Evolutionary conservation across 1,284 basidiomycete genomes (phyloP).

Genomic region (Puccinia horiana): DNA sequence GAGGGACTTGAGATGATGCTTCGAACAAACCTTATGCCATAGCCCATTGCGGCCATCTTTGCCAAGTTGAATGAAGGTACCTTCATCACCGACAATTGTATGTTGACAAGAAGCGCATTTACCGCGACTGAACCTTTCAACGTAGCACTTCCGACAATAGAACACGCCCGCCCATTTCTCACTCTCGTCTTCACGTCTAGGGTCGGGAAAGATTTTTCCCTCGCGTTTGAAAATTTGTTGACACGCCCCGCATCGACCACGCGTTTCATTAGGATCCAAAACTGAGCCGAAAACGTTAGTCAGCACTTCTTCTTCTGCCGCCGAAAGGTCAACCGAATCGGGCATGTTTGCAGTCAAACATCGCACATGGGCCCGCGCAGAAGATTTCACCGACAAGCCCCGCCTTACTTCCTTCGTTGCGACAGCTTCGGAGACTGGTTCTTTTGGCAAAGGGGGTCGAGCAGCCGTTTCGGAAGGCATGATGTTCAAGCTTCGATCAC

Average conservation of each 20-base stretch:
- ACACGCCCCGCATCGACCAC: slow-evolving; percentile 41
- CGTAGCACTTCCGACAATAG: slow-evolving; percentile 49
- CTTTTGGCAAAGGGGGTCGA: neutral
- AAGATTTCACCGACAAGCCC: slow-evolving; percentile 46
- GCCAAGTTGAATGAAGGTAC: slow-evolving; percentile 45
- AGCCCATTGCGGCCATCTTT: slow-evolving; percentile 38
- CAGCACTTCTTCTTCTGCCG: slow-evolving; percentile 47
- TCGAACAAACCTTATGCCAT: slow-evolving; percentile 49
- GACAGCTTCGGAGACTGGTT: neutral
- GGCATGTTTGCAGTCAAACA: slow-evolving; percentile 47
- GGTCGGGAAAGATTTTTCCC: slow-evolving; percentile 47
- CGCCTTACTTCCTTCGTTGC: slow-evolving; percentile 35
- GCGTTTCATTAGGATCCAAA: slow-evolving; percentile 47
- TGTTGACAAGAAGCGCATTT: slow-evolving; percentile 35
- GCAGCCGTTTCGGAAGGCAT: slow-evolving; percentile 8
- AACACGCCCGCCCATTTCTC: slow-evolving; percentile 48
- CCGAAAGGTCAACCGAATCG: slow-evolving; percentile 38
- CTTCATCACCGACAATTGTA: slow-evolving; percentile 44
- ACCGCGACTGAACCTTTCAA: slow-evolving; percentile 36
- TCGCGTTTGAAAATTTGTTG: slow-evolving; percentile 48
- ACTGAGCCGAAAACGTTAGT: slow-evolving; percentile 49
- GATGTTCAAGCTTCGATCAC: slow-evolving; percentile 16
- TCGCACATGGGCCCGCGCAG: slow-evolving; percentile 43
- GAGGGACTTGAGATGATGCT: neutral
- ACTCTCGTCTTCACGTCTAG: slow-evolving; percentile 37